Evolutionary conservation across 768 basidiomycete genomes (phyloP), one percentile per base, ranked within the genome.

Genomic region (Trametes gibbosa): DNA sequence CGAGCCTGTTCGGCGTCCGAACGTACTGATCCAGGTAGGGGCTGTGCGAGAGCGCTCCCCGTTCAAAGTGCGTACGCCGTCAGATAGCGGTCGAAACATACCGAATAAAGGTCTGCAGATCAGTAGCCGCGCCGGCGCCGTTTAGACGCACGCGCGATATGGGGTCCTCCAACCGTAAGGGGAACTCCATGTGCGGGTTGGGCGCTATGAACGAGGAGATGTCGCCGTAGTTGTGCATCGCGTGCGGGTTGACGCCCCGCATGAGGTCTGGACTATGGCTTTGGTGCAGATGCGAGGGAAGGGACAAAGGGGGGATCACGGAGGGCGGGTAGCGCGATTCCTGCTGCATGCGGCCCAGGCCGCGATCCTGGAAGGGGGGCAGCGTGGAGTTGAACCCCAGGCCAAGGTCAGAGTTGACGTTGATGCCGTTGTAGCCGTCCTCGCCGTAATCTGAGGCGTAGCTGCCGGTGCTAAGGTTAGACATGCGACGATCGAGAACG

Each of bases 11-110:
- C 39, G 84, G 79, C 21, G 94, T 84, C 34, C 86, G 82, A 50
- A 95, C 83, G 70, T 94, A 98, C 66, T 90, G 88, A 61, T 92
- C 90, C 63, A 94, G 76, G 73, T 85, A 91, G 12, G 91, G 91
- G 24, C 66, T 72, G 56, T 23, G n/a, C 46, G 39, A 23, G 27
- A 53, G 53, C 50, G 40, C 40, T 13, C 50, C 41, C 43, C 48
- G 59, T 53, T 61, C 49, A 54, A 58, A 32, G 49, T 62, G 60
- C 56, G 65, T 56, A 47, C 59, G 21, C 54, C 58, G 50, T 63
- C 62, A 66, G 59, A 58, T 34, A 19, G 24, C 52, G 50, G 59
- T 34, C 34, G 46, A 43, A 45, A 70, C 77, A 64, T 71, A 87
- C 89, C 89, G 81, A 70, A 92, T 90, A 72, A 90, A 92, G 4